A percentile compares a stretch with the other conserved stretches of the same genome.
Evolutionary conservation across 352 stramenopile genomes (phyloP).

Genomic region (Phytophthora kernoviae): DNA sequence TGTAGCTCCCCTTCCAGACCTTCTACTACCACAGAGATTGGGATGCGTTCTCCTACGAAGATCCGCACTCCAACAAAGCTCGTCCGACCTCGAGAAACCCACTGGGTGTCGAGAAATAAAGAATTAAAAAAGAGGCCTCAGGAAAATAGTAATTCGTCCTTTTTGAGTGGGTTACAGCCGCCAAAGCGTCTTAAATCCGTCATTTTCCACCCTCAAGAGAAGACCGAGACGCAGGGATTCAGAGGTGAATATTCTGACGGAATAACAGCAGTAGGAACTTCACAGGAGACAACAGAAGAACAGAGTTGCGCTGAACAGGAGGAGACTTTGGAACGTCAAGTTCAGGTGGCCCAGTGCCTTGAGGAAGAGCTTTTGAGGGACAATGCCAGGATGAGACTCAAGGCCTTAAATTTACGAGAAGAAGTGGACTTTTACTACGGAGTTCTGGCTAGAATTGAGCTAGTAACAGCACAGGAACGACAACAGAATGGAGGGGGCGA

Average conservation of each 20-base stretch:
- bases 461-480: slow-evolving; percentile 20
- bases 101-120: slow-evolving; percentile 15
- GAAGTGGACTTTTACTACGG: slow-evolving; percentile 66
- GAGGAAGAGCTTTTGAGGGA: slow-evolving; percentile 50
- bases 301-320: slow-evolving; percentile 2
- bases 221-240: not conserved
- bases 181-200: slow-evolving; percentile 26
- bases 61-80: slow-evolving; percentile 30
- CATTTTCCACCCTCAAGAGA: not conserved
- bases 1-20: slow-evolving; percentile 21
- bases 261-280: slow-evolving; percentile 11
- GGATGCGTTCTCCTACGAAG: slow-evolving; percentile 30
- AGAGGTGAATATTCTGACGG: not conserved
- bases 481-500: not conserved
- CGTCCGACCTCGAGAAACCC: slow-evolving; percentile 18
- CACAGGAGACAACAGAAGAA: slow-evolving; percentile 13
- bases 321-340: slow-evolving; percentile 33
- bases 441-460: slow-evolving; percentile 48
- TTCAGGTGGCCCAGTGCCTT: slow-evolving; percentile 41
- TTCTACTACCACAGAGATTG: slow-evolving; percentile 1
- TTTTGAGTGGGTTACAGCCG: slow-evolving; percentile 6
- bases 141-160: slow-evolving; percentile 2
- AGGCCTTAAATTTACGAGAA: slow-evolving; percentile 40
- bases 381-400: slow-evolving; percentile 53
- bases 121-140: slow-evolving; percentile 33